Percentiles rank a stretch among this genome's conserved stretches.
Evolutionary conservation across 78 protist species (phyloP).

Genomic region (Polysphondylium violaceum): DNA sequence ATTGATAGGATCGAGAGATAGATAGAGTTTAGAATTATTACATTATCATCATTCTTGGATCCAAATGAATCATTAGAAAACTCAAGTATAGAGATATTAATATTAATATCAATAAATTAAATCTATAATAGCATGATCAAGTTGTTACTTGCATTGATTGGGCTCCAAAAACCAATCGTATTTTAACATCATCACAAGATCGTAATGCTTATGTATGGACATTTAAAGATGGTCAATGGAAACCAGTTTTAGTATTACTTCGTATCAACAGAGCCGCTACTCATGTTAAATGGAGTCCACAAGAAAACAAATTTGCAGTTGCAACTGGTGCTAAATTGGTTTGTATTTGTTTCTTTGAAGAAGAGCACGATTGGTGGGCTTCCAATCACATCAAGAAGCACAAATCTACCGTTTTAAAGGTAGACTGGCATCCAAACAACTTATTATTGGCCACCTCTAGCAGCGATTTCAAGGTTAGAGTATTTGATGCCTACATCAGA

Average conservation of each 20-base stretch:
- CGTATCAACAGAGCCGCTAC: conserved; percentile 96
- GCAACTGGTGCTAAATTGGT: conserved; percentile 92
- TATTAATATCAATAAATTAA: neutral
- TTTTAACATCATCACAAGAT: conserved; percentile 94
- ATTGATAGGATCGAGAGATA: neutral
- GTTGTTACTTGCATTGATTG: conserved; percentile 95
- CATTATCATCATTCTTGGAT: conserved; percentile 4
- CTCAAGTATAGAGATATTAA: no score
- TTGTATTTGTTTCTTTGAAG: conserved; percentile 94
- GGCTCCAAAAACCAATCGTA: conserved; percentile 92
- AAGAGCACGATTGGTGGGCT: conserved; percentile 97
- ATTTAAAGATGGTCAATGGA: conserved; percentile 82
- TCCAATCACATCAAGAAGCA: conserved; percentile 92
- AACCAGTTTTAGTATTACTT: conserved; percentile 93
- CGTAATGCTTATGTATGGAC: conserved; percentile 98
- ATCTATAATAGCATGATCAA: conserved; percentile 89
- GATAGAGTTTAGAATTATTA: neutral
- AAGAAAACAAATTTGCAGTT: conserved; percentile 95
- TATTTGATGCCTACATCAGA: conserved; percentile 89
- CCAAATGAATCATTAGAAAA: neutral
- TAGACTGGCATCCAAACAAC: conserved; percentile 95
- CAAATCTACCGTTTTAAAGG: conserved; percentile 89
- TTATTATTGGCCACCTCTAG: conserved; percentile 89
- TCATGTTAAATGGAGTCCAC: conserved; percentile 91
- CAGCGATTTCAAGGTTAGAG: conserved; percentile 86